Percentiles rank a stretch among this genome's conserved stretches.
These are phyloP conservation scores for Rhodotorula glutinis DNA, from an alignment of 1,284 basidiomycete genomes.

Conservation along the genomic window DNA sequence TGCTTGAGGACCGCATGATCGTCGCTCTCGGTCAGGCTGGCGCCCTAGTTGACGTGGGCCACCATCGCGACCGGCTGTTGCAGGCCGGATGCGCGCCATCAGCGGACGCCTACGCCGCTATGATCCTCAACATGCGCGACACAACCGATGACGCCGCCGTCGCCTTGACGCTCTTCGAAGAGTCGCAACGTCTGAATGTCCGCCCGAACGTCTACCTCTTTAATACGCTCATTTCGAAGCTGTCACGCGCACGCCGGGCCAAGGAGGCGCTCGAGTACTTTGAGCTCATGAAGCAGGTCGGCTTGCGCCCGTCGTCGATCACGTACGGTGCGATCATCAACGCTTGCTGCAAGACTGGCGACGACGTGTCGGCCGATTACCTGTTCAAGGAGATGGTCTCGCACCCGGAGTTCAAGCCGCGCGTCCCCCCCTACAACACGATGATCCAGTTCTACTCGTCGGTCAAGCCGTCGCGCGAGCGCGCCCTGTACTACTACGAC, in stretches of 20 bases:
- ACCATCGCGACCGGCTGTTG: slow-evolving; percentile 74
- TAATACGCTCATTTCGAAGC: slow-evolving; percentile 93
- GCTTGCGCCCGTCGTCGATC: slow-evolving; percentile 72
- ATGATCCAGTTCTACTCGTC: slow-evolving; percentile 98
- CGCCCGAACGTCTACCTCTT: slow-evolving; percentile 79
- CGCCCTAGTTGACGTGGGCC: slow-evolving; percentile 70
- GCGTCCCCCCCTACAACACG: slow-evolving; percentile 92
- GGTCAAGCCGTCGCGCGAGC: slow-evolving; percentile 77
- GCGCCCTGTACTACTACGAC: slow-evolving; percentile 72
- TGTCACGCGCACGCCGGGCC: slow-evolving; percentile 86
- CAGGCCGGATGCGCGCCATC: slow-evolving; percentile 72
- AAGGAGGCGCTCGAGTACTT: slow-evolving; percentile 82
- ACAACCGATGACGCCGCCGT: slow-evolving; percentile 90
- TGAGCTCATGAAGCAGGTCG: slow-evolving; percentile 63
- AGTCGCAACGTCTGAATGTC: slow-evolving; percentile 68
- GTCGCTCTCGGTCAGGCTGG: slow-evolving; percentile 76
- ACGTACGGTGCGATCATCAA: slow-evolving; percentile 91
- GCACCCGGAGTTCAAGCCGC: slow-evolving; percentile 72
- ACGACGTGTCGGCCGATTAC: slow-evolving; percentile 73
- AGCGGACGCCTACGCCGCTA: slow-evolving; percentile 83
- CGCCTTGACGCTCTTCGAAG: slow-evolving; percentile 76
- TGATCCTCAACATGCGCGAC: slow-evolving; percentile 81
- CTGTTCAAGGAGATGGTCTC: slow-evolving; percentile 72
- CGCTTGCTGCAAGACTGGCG: slow-evolving; percentile 81
- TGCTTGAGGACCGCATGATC: slow-evolving; percentile 83